Evolutionary conservation across 2,329 filamentous ascomycete genomes (phyloP), one percentile per base, ranked within the genome.

Genomic region (Penicillium janthinellum): DNA sequence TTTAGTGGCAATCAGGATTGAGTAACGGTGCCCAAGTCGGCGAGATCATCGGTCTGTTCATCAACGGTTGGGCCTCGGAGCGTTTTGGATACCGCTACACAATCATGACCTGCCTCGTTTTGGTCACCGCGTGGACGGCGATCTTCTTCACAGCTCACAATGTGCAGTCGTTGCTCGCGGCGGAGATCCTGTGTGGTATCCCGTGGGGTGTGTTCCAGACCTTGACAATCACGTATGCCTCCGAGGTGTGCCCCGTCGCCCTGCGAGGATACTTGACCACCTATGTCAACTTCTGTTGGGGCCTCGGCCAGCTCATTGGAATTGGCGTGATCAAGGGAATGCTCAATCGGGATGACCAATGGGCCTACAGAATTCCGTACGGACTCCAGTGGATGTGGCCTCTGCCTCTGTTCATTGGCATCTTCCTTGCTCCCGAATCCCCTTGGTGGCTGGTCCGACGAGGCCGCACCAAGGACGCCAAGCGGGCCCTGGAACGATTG

Each of bases 331-430:
- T 84, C 64, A 80, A 77, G 66, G 71, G 76, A 15, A 81, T 82
- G 79, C 64, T 83, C 17, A 67, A 69, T 22, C 73, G 81, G 28
- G 56, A 71, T 1, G 81, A 82, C 56, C 68, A 83, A 63, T 83
- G 82, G 82, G 76, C 81, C 3, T 84, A 82, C 67, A 74, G 80
- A 1, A 83, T 84, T 58, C 82, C 82, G 0, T 84, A 82, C 61
- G 78, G 76, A 4, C 63, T 84, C 25, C 82, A 84, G 64, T 82
- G 81, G 81, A 82, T 83, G 77, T 83, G 81, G 81, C 81, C 81
- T 1, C 63, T 82, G 39, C 82, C 82, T 2, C 73, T 83, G 4
- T 72, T 81, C 39, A 70, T 82, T 56, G 81, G 77, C 3, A 78
- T 82, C 25, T 70, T 70, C n/a, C 68, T 82, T 31, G 81, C 81